Evolutionary conservation across 192 early-diverging fungal genomes (phyloP).

Genomic region (Coemansia sp.): DNA sequence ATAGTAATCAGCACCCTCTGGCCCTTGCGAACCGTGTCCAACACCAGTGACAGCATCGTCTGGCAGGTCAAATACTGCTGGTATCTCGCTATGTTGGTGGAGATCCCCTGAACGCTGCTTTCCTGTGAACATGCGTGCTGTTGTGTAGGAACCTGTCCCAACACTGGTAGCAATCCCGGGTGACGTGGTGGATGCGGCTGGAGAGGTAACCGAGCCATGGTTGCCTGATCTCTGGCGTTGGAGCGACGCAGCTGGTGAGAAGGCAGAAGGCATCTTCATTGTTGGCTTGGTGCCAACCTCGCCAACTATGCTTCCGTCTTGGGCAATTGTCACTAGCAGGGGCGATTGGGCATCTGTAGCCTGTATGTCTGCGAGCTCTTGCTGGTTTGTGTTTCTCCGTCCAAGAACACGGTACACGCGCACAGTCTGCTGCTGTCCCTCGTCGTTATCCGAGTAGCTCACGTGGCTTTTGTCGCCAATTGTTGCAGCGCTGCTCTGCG

Average conservation of each 20-base stretch:
- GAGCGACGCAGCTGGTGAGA: not conserved
- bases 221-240: not conserved
- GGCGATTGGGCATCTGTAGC: constrained; percentile 24
- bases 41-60: not conserved
- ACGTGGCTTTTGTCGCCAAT: not conserved
- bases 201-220: not conserved
- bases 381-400: constrained; percentile 19
- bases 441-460: not conserved
- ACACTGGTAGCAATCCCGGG: constrained; percentile 9
- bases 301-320: constrained; percentile 39
- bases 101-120: constrained; percentile 11
- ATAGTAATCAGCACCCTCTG: not conserved
- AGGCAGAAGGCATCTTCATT: not conserved
- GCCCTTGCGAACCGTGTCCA: not conserved
- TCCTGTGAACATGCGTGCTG: constrained; percentile 22
- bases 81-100: not conserved
- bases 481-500: not conserved
- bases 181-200: not conserved
- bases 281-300: not conserved
- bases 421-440: constrained; percentile 5
- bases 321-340: constrained; percentile 35
- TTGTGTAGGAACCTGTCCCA: constrained; percentile 26
- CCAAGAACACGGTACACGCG: constrained; percentile 25
- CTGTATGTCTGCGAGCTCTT: not conserved
- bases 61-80: not conserved